These are phyloP conservation scores for Monosporascus sp. DNA, from an alignment of 2,329 filamentous ascomycete genomes.

Conservation along the genomic window DNA sequence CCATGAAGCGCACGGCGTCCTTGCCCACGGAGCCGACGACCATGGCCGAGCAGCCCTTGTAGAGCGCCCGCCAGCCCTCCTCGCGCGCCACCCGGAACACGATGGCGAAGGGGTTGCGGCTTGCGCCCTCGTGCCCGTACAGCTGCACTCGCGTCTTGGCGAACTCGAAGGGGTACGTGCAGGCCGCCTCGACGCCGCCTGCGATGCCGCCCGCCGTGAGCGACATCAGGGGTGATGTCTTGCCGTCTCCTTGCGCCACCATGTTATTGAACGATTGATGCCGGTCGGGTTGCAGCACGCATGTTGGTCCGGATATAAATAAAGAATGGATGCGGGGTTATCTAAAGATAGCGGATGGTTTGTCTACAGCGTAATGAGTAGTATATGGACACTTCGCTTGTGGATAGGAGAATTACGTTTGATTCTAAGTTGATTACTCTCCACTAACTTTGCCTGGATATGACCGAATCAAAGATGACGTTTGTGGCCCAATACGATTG, in stretches of 20 bases:
- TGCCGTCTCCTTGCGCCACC: conserved; percentile 21
- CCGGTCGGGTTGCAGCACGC: no score
- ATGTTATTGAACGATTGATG: conserved; percentile 16
- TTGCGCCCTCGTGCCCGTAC: conserved; percentile 31
- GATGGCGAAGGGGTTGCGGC: conserved; percentile 49
- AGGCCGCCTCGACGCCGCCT: conserved; percentile 27
- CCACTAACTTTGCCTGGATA: no score
- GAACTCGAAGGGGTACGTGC: conserved; percentile 56
- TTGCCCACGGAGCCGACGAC: conserved; percentile 57
- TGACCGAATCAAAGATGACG: no score
- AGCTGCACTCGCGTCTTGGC: conserved; percentile 58
- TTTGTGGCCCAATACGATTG: neutral
- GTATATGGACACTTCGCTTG: no score
- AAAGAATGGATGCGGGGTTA: no score
- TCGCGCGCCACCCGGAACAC: conserved; percentile 49
- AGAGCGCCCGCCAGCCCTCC: conserved; percentile 52
- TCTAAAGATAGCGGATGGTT: no score
- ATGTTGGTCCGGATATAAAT: no score
- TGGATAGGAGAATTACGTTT: no score
- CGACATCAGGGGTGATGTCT: conserved; percentile 21
- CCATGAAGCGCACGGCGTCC: conserved; percentile 58
- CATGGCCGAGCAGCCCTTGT: conserved; percentile 50
- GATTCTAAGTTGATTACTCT: no score
- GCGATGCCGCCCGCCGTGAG: conserved; percentile 27
- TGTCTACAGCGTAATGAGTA: no score